These are phyloP conservation scores for Malassezia nana DNA, from an alignment of 1,284 basidiomycete species.

Conservation along the genomic window DNA sequence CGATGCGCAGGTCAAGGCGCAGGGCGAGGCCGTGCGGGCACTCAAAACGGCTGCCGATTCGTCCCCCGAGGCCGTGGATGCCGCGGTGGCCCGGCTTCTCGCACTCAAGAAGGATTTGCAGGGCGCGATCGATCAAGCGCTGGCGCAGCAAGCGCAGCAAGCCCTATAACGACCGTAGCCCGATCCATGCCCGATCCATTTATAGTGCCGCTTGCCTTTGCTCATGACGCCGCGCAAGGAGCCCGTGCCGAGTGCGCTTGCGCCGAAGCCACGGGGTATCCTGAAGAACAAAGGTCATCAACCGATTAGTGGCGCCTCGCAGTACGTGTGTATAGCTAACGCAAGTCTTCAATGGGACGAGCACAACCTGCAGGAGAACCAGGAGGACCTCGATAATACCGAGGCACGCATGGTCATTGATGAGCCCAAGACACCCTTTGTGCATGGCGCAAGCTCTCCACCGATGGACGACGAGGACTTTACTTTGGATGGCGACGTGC, in stretches of 20 bases:
- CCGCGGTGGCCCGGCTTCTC: constrained; percentile 20
- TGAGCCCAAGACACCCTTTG: constrained; percentile 48
- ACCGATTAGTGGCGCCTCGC: constrained; percentile 12
- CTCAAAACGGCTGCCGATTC: constrained; percentile 21
- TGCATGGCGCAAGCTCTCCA: constrained; percentile 29
- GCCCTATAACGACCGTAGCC: neutral
- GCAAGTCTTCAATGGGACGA: constrained; percentile 44
- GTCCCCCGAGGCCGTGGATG: constrained; percentile 15
- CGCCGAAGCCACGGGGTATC: constrained; percentile 43
- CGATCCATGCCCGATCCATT: constrained; percentile 4
- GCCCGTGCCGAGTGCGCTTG: constrained; percentile 37
- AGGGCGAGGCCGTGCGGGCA: constrained; percentile 32
- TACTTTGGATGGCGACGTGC: constrained; percentile 20
- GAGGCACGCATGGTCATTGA: constrained; percentile 47
- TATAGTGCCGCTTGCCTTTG: neutral
- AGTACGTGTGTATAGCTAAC: neutral
- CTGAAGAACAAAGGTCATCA: constrained; percentile 35
- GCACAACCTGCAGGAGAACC: constrained; percentile 41
- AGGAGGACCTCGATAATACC: constrained; percentile 38
- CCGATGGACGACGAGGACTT: constrained; percentile 38
- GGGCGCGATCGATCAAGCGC: constrained; percentile 5
- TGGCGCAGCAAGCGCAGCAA: constrained; percentile 12
- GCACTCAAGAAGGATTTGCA: constrained; percentile 18
- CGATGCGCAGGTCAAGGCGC: constrained; percentile 25
- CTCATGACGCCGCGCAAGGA: constrained; percentile 28